These are phyloP conservation scores for Clavispora vitiphila DNA, from an alignment of 805 yeast genomes.

Conservation along the genomic window DNA sequence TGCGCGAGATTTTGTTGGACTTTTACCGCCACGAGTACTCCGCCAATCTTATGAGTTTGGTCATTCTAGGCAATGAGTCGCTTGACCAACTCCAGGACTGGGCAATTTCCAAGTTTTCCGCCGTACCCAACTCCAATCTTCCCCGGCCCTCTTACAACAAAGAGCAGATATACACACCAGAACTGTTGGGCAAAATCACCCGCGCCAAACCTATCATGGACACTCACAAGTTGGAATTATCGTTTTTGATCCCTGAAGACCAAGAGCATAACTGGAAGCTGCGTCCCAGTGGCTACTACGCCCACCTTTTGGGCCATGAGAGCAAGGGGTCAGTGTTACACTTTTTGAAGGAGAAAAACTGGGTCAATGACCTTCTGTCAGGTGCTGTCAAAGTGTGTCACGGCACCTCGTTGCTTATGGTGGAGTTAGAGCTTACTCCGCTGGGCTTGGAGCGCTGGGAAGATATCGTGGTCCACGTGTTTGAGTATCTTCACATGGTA, in stretches of 20 bases:
- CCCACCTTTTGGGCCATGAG: constrained; percentile 91
- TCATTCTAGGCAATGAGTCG: constrained; percentile 76
- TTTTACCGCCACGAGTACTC: constrained; percentile 73
- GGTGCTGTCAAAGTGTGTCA: constrained; percentile 65
- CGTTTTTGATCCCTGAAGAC: constrained; percentile 75
- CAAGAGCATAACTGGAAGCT: constrained; percentile 54
- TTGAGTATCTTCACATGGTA: constrained; percentile 71
- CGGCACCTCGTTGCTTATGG: constrained; percentile 62
- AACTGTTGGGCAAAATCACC: constrained; percentile 50
- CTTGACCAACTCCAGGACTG: constrained; percentile 66
- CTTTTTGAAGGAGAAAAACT: constrained; percentile 60
- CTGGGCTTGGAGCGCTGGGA: constrained; percentile 63
- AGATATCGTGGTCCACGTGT: constrained; percentile 52
- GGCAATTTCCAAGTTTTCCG: constrained; percentile 63
- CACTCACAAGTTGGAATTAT: constrained; percentile 56
- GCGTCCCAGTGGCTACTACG: constrained; percentile 64
- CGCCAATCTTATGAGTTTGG: constrained; percentile 83
- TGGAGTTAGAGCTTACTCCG: constrained; percentile 72
- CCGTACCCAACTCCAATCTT: constrained; percentile 49
- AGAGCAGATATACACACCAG: constrained; percentile 43
- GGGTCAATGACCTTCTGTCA: constrained; percentile 76
- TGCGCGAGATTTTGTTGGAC: constrained; percentile 73
- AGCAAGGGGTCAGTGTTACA: constrained; percentile 79
- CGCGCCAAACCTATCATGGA: constrained; percentile 83
- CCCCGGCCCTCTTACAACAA: constrained; percentile 40